A percentile compares a stretch with the other conserved stretches of the same genome.
phyloP scores from a whole-genome alignment of 2,329 filamentous ascomycete genomes.

The Clonostachys sp. region DNA sequence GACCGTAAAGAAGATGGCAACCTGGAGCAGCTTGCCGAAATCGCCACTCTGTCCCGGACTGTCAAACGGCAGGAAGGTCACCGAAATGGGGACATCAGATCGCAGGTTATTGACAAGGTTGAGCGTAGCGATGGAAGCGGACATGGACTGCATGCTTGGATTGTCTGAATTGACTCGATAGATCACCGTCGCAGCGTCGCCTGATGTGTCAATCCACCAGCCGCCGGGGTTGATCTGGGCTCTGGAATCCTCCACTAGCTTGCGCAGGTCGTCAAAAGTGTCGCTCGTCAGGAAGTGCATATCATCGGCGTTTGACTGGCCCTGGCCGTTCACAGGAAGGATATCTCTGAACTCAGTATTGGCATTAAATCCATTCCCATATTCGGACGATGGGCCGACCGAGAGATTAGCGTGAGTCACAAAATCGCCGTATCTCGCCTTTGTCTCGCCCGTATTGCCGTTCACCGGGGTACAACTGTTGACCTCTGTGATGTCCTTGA shows the following conservation, averaged over 20 bases:
- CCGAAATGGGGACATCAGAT: constrained; percentile 37
- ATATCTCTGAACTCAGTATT: constrained; percentile 3
- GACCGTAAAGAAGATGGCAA: constrained; percentile 73
- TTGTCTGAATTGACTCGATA: constrained; percentile 58
- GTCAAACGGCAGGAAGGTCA: constrained; percentile 63
- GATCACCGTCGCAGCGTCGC: constrained; percentile 57
- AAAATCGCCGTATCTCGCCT: constrained; percentile 9
- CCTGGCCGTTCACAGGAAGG: constrained; percentile 1
- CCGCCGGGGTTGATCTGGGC: constrained; percentile 70
- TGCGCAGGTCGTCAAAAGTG: constrained; percentile 60
- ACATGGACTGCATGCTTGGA: constrained; percentile 18
- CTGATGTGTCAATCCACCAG: constrained; percentile 62
- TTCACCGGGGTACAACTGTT: neutral
- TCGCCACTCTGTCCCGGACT: constrained; percentile 29
- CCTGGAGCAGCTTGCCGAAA: constrained; percentile 43
- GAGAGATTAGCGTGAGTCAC: constrained; percentile 10
- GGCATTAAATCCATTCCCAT: neutral
- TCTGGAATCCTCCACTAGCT: constrained; percentile 57
- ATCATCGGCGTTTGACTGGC: constrained; percentile 1
- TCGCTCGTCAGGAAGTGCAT: constrained; percentile 19
- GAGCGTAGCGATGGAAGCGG: constrained; percentile 49
- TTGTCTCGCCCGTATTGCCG: neutral
- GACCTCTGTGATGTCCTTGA: constrained; percentile 33
- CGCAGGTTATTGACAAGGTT: constrained; percentile 53
- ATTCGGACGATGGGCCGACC: constrained; percentile 5